Percentiles rank a stretch among this genome's conserved stretches.
These are phyloP conservation scores for Arthrobotrys pseudoclavata DNA, from an alignment of 2,329 filamentous ascomycete species.

Conservation along the genomic window DNA sequence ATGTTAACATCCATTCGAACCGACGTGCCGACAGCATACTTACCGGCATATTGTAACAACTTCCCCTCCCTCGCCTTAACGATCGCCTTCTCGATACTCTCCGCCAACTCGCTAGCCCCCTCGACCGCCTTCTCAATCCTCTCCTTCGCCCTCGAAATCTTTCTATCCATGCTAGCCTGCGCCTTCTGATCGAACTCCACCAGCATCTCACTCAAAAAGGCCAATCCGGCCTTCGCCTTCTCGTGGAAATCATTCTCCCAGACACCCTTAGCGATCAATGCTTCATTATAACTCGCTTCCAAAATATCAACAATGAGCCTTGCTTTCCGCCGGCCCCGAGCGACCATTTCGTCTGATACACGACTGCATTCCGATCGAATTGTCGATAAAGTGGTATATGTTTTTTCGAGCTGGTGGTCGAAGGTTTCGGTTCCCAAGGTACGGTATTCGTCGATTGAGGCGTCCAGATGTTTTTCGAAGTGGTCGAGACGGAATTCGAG, in stretches of 20 bases:
- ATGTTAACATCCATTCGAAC: neutral
- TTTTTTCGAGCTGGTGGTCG: slow-evolving; percentile 85
- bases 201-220: slow-evolving; percentile 86
- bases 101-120: slow-evolving; percentile 84
- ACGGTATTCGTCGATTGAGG: slow-evolving; percentile 73
- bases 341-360: slow-evolving; percentile 90
- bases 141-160: slow-evolving; percentile 79
- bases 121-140: slow-evolving; percentile 85
- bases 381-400: slow-evolving; percentile 86
- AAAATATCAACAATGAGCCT: slow-evolving; percentile 93
- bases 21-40: neutral
- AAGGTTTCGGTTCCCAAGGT: slow-evolving; percentile 75
- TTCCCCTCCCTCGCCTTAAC: slow-evolving; percentile 81
- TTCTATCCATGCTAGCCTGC: slow-evolving; percentile 84
- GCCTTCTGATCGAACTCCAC: slow-evolving; percentile 86
- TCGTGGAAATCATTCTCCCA: slow-evolving; percentile 67
- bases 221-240: slow-evolving; percentile 88
- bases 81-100: slow-evolving; percentile 85
- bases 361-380: slow-evolving; percentile 90
- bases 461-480: slow-evolving; percentile 74
- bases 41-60: slow-evolving; percentile 81
- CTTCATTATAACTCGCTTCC: slow-evolving; percentile 88
- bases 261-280: slow-evolving; percentile 76
- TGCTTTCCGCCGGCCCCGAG: slow-evolving; percentile 84
- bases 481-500: slow-evolving; percentile 85